phyloP scores from a whole-genome alignment of 352 stramenopile genomes.

The Sclerospora graminicola region DNA sequence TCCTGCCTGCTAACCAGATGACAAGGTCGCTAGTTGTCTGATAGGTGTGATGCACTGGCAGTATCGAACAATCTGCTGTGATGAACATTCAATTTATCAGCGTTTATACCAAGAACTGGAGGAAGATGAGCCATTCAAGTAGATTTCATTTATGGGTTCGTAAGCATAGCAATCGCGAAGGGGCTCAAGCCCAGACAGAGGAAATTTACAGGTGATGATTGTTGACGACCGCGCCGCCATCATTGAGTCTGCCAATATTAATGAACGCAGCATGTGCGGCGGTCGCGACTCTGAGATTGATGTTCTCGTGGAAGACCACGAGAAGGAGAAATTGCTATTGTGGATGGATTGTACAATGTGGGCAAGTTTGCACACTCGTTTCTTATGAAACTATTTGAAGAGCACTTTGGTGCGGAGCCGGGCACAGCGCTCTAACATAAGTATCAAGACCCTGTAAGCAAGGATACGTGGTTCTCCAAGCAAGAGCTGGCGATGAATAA shows the following conservation, averaged over 20 bases:
- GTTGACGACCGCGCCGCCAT: constrained; percentile 72
- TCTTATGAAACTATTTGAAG: constrained; percentile 79
- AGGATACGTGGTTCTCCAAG: no score
- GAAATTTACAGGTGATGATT: constrained; percentile 85
- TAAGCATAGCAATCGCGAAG: constrained; percentile 34
- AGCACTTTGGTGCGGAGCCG: constrained; percentile 63
- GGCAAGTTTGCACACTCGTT: constrained; percentile 81
- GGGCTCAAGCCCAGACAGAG: constrained; percentile 44
- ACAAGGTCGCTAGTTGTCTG: constrained; percentile 74
- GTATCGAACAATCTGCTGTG: constrained; percentile 77
- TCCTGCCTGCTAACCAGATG: constrained; percentile 63
- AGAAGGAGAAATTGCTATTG: constrained; percentile 51
- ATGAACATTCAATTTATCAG: constrained; percentile 75
- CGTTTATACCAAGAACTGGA: constrained; percentile 67
- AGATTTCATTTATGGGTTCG: constrained; percentile 80
- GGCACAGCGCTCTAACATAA: constrained; percentile 37
- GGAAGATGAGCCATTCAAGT: constrained; percentile 76
- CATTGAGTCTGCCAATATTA: constrained; percentile 82
- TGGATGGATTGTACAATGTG: constrained; percentile 31
- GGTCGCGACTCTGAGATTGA: constrained; percentile 83
- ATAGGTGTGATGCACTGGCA: constrained; percentile 84
- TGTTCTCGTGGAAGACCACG: constrained; percentile 72
- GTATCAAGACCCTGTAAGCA: no score
- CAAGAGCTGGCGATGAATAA: constrained; percentile 74
- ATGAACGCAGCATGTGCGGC: constrained; percentile 81